A percentile compares a stretch with the other conserved stretches of the same genome.
Conservation (phyloP, 768 basidiomycete species). For the Suillus ampliporus region DNA sequence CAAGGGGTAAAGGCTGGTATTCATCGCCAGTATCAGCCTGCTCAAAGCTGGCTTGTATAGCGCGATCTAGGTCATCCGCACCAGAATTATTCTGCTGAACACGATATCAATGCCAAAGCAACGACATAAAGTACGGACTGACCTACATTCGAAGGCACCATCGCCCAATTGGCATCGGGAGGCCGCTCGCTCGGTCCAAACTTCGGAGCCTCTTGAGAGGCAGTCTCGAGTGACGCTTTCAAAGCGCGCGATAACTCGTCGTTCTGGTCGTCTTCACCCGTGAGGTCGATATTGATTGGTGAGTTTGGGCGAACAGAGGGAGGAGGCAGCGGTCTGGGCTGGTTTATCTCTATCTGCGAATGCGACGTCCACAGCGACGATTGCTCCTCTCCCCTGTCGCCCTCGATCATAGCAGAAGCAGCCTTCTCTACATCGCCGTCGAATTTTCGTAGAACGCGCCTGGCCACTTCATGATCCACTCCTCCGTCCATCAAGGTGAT, state of each 20-base stretch:
- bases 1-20: slow-evolving; percentile 55
- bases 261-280: slow-evolving; percentile 57
- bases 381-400: slow-evolving; percentile 49
- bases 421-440: slow-evolving; percentile 63
- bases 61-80: slow-evolving; percentile 58
- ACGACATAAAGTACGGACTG: slow-evolving; percentile 1
- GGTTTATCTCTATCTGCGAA: slow-evolving; percentile 20
- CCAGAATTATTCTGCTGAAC: slow-evolving; percentile 42
- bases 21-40: slow-evolving; percentile 53
- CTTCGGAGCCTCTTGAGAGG: slow-evolving; percentile 35
- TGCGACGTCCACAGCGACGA: slow-evolving; percentile 16
- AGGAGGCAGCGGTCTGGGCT: slow-evolving; percentile 12
- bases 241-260: slow-evolving; percentile 55
- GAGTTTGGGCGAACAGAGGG: slow-evolving; percentile 30
- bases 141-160: slow-evolving; percentile 71
- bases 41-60: slow-evolving; percentile 73
- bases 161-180: slow-evolving; percentile 69
- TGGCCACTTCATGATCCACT: slow-evolving; percentile 51
- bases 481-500: slow-evolving; percentile 45
- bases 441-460: slow-evolving; percentile 63
- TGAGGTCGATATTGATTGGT: slow-evolving; percentile 60
- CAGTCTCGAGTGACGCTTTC: slow-evolving; percentile 55
- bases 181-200: slow-evolving; percentile 68
- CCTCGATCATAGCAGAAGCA: slow-evolving; percentile 57
- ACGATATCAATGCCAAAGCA: slow-evolving; percentile 19